Evolutionary conservation across 768 basidiomycete genomes (phyloP), one percentile per base, ranked within the genome.

Genomic region (Lactifluus volemus): DNA sequence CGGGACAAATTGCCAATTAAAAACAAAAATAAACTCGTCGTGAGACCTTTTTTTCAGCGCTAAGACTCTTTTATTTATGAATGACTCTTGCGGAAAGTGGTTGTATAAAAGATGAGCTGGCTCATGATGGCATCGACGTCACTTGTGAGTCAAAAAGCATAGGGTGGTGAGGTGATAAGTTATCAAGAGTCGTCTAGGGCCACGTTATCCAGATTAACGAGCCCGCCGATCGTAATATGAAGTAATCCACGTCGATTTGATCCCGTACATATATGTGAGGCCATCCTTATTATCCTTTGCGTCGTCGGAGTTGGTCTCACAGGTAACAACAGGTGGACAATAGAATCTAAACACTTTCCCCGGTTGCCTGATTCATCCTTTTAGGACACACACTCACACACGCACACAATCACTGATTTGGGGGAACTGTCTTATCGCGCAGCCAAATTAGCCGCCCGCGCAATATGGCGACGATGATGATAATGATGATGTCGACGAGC

Each of bases 151-250:
- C 36, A 38, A 11, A 9, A 11, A 9, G n/a, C 11, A 14, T 41
- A 29, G 5, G 38, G 25, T 12, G 10, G 11, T 38, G 11, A 29
- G 17, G 17, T 9, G 45, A 17, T 14, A 12, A 17, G 10, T 42
- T 38, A n/a, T 32, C 25, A 14, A 0, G 5, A 3, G 25, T 38
- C 17, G 25, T 41, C 29, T 21, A 48, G 45, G 47, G 55, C 36
- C 45, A 38, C 51, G 52, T 41, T 42, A n/a, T 45, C 42, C 49
- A 48, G 54, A 51, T 53, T 57, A 49, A 38, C 14, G 44, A 49
- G 25, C 29, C 51, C 55, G 49, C 61, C 61, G 61, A 62, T 62
- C 61, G 61, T 62, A 58, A 62, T 62, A 45, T 62, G 51, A 48
- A 49, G 25, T 10, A 25, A 36, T 17, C 10, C 19, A 10, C 32